These are phyloP conservation scores for Saussurea involucrata DNA, from an alignment of 129 eudicot genomes.

Conservation along the genomic window DNA sequence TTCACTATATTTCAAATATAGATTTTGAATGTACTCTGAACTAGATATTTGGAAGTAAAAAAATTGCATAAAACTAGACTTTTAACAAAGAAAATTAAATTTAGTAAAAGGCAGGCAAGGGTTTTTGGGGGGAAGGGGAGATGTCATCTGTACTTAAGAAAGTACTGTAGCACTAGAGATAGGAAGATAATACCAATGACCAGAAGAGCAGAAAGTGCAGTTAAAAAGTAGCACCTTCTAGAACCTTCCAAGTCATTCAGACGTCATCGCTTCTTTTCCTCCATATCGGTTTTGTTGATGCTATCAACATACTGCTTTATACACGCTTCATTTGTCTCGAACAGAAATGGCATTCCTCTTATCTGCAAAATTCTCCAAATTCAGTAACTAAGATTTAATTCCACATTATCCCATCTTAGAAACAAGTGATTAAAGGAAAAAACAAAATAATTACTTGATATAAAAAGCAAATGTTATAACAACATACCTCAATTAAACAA, in stretches of 20 bases:
- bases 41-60: not conserved
- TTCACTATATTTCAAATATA: not conserved
- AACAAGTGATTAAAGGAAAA: not conserved
- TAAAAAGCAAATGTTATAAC: slow-evolving; percentile 4
- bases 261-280: slow-evolving; percentile 1
- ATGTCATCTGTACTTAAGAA: not conserved
- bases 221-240: slow-evolving; percentile 43
- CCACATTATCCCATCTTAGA: not conserved
- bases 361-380: slow-evolving; percentile 31
- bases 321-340: slow-evolving; percentile 35
- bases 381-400: not conserved
- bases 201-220: slow-evolving; percentile 30
- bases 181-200: slow-evolving; percentile 8
- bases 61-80: slow-evolving; percentile 2
- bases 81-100: not conserved
- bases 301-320: slow-evolving; percentile 33
- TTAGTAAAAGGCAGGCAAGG: not conserved
- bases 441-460: not conserved
- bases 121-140: not conserved
- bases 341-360: slow-evolving; percentile 42
- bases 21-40: not conserved
- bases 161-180: not conserved
- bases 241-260: slow-evolving; percentile 14
- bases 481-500: slow-evolving; percentile 61
- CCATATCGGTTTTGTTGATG: slow-evolving; percentile 16